These are phyloP conservation scores for Sporothrix humicola DNA, from an alignment of 2,329 filamentous ascomycete species.

Conservation along the genomic window DNA sequence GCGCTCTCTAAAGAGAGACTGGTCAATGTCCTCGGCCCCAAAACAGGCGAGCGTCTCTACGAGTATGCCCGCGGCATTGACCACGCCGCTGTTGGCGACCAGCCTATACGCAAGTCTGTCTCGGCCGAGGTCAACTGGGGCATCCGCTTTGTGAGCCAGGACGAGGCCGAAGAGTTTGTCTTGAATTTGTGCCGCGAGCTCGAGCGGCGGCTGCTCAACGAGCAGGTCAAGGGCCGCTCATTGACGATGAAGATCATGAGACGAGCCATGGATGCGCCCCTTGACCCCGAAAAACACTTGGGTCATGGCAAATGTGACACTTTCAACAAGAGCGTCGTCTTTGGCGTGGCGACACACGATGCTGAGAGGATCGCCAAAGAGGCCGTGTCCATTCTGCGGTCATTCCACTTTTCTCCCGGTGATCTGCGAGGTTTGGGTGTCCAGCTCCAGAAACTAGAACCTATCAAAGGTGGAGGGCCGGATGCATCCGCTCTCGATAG, in stretches of 20 bases:
- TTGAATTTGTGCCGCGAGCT: constrained; percentile 84
- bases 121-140: constrained; percentile 99
- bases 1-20: constrained; percentile 77
- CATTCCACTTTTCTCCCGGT: constrained; percentile 83
- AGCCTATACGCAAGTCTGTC: constrained; percentile 86
- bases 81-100: constrained; percentile 80
- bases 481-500: constrained; percentile 61
- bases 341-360: constrained; percentile 84
- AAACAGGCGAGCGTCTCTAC: constrained; percentile 88
- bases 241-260: constrained; percentile 96
- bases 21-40: constrained; percentile 76
- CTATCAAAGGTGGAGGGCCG: constrained; percentile 60
- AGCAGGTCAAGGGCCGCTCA: constrained; percentile 84
- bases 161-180: constrained; percentile 93
- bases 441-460: constrained; percentile 91
- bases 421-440: constrained; percentile 92
- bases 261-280: constrained; percentile 80
- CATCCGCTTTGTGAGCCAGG: constrained; percentile 88
- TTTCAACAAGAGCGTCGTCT: constrained; percentile 83
- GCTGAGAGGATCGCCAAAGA: constrained; percentile 76
- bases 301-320: constrained; percentile 95
- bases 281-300: constrained; percentile 90
- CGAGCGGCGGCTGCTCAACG: constrained; percentile 77
- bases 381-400: constrained; percentile 80
- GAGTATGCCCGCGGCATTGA: constrained; percentile 92